A percentile compares a stretch with the other conserved stretches of the same genome.
phyloP scores from a whole-genome alignment of 768 basidiomycete genomes.

The Naganishia onofrii region DNA sequence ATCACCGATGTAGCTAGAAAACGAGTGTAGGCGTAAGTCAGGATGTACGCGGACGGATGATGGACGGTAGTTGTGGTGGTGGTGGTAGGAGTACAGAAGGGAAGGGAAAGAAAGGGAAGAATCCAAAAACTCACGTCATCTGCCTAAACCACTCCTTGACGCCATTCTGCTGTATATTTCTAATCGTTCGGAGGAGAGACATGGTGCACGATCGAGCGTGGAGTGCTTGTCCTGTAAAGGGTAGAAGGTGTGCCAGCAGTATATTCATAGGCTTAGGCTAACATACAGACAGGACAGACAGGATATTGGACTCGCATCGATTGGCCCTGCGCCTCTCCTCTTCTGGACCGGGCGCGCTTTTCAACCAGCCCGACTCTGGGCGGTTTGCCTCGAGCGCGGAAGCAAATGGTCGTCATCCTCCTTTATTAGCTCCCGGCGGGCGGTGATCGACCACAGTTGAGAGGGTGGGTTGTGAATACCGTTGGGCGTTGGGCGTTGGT shows the following conservation, averaged over 20 bases:
- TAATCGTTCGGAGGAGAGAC: constrained; percentile 71
- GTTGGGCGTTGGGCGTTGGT: too few relatives aligned
- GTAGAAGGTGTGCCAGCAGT: too few relatives aligned
- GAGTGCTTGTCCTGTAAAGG: neutral
- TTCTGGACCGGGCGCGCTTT: neutral
- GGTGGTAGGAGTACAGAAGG: neutral
- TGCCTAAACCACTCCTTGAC: constrained; percentile 84
- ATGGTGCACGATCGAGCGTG: constrained; percentile 57
- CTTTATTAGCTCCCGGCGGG: too few relatives aligned
- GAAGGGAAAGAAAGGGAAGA: too few relatives aligned
- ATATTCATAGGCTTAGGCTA: too few relatives aligned
- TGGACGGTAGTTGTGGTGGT: too few relatives aligned
- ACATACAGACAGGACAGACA: too few relatives aligned
- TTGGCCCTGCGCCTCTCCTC: neutral
- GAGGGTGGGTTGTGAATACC: neutral
- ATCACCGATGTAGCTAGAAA: constrained; percentile 81
- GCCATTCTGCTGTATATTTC: constrained; percentile 71
- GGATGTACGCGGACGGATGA: neutral
- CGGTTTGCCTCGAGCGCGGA: neutral
- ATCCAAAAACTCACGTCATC: constrained; percentile 37
- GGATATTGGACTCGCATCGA: constrained; percentile 1
- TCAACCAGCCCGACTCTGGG: neutral
- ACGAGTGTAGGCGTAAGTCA: constrained; percentile 48
- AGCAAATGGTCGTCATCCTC: neutral
- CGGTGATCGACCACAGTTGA: neutral